Conservation (phyloP, 768 basidiomycete species). For the Xanthoconium stramineum region DNA sequence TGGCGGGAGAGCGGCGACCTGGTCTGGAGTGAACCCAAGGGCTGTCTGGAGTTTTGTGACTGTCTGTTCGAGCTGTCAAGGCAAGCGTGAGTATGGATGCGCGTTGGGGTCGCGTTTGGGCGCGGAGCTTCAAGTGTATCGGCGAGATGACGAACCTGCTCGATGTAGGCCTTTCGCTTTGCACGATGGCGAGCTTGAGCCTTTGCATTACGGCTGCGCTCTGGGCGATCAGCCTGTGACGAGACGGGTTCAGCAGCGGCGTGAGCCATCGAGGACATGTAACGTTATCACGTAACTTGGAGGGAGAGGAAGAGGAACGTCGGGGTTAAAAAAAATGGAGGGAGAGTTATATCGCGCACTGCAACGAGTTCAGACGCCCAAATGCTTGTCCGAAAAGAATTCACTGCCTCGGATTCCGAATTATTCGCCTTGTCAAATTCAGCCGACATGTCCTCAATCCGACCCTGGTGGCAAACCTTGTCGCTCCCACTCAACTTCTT, state of each 20-base stretch:
- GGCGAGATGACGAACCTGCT: constrained; percentile 52
- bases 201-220: constrained; percentile 82
- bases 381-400: constrained; percentile 24
- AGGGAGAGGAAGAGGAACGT: constrained; percentile 39
- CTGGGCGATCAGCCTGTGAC: constrained; percentile 60
- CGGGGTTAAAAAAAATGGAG: constrained; percentile 45
- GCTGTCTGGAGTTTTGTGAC: constrained; percentile 81
- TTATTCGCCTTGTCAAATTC: constrained; percentile 43
- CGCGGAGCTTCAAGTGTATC: constrained; percentile 4
- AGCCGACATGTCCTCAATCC: constrained; percentile 33
- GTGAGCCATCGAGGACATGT: constrained; percentile 58
- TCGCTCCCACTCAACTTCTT: constrained; percentile 16
- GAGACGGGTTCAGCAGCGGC: constrained; percentile 44
- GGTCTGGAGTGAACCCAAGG: constrained; percentile 69
- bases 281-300: constrained; percentile 42
- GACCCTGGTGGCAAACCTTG: constrained; percentile 37
- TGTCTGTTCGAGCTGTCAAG: constrained; percentile 70
- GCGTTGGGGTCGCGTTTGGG: constrained; percentile 7
- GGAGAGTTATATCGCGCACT: constrained; percentile 30
- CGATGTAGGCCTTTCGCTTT: constrained; percentile 91
- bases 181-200: constrained; percentile 89
- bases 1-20: constrained; percentile 69
- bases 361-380: constrained; percentile 27
- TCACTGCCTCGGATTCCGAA: constrained; percentile 43
- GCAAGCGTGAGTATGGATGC: background rate